Base-by-base conservation (phyloP, 1,284 basidiomycete species). In the Gomphus sp. region DNA sequence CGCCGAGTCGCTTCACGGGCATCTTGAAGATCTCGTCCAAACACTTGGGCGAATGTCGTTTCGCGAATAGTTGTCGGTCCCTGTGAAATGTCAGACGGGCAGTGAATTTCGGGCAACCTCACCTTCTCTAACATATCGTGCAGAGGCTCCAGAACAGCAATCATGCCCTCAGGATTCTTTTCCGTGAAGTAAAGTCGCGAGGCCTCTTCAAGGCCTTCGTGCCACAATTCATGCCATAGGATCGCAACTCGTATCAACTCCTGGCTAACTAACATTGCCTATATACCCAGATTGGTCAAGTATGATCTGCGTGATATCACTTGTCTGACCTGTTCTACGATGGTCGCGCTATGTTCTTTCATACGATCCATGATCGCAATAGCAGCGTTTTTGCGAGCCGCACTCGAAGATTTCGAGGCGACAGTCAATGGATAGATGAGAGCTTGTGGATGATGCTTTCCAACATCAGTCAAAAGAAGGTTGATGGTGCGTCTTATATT, bases 141-240 rank as follows among this genome's bases (percentile, higher is more conserved):
- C 63, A 99, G 74, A 2, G 96, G 96, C 66, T 97, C 93, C 60
- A 99, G 74, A 18, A 87, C 91, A 37, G 88, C 88, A 68, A 98
- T 98, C 97, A 99, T 99, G 16, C 91, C 97, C 64, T 95, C 92
- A n/a, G 96, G 90, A 71, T 99, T 98, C 70, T 95, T 93, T 67
- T 99, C 97, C 18, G 93, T 97, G 76, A 96, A 99, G 76, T 96
- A 99, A 54, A 96, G 77, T 55, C 97, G 84, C 11, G 95, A 98
- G 2, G 97, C 97, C 72, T 99, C 97, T 73, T 99, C 97, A 25
- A 99, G 78, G 12, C 93, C 95, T 75, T 99, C 97, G 68, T 98
- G 94, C 97, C 97, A 99, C 67, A 97, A 80, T 71, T 99, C 97
- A 68, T 99, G 95, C 97, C 97, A 99, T 18, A 99, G 76, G 63